Evolutionary conservation across 2,329 filamentous ascomycete genomes (phyloP).

Genomic region (Pestalotiopsis sp.): DNA sequence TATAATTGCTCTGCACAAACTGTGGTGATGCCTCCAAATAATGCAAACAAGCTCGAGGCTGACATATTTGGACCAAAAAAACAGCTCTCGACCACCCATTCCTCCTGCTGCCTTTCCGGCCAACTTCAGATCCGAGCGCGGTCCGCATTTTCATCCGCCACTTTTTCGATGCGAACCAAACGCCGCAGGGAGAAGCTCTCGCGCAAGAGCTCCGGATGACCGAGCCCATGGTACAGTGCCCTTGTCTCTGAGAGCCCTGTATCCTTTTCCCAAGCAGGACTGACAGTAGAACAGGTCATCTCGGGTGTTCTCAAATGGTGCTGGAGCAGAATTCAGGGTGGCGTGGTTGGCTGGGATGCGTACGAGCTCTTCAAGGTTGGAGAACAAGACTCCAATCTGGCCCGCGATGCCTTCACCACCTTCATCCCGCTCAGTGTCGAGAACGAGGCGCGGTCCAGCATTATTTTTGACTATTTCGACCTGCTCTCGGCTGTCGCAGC

Average conservation of each 20-base stretch:
- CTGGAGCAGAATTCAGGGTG: conserved; percentile 89
- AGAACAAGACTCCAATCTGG: conserved; percentile 90
- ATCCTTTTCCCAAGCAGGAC: conserved; percentile 2
- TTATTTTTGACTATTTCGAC: conserved; percentile 97
- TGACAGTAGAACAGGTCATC: conserved; percentile 65
- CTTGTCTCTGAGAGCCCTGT: not conserved
- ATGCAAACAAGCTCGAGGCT: not conserved
- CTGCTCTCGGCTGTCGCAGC: conserved; percentile 88
- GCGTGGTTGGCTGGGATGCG: conserved; percentile 94
- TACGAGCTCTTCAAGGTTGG: conserved; percentile 96
- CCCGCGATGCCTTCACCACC: conserved; percentile 90
- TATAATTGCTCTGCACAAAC: not conserved
- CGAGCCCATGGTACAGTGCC: conserved; percentile 79
- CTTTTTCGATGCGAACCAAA: conserved; percentile 76
- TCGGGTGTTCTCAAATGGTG: conserved; percentile 98
- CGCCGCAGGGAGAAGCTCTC: conserved; percentile 69
- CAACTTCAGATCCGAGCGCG: conserved; percentile 87
- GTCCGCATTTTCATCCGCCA: conserved; percentile 91
- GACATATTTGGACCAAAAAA: conserved; percentile 11
- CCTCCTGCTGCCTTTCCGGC: conserved; percentile 89
- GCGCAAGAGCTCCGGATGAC: conserved; percentile 87
- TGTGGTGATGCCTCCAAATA: not conserved
- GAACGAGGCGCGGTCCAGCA: conserved; percentile 79
- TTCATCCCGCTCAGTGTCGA: conserved; percentile 95
- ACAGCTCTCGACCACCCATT: conserved; percentile 88